A percentile compares a stretch with the other conserved stretches of the same genome.
Conservation (phyloP, 2,329 filamentous ascomycete species). For the Aspergillus luchuensis region DNA sequence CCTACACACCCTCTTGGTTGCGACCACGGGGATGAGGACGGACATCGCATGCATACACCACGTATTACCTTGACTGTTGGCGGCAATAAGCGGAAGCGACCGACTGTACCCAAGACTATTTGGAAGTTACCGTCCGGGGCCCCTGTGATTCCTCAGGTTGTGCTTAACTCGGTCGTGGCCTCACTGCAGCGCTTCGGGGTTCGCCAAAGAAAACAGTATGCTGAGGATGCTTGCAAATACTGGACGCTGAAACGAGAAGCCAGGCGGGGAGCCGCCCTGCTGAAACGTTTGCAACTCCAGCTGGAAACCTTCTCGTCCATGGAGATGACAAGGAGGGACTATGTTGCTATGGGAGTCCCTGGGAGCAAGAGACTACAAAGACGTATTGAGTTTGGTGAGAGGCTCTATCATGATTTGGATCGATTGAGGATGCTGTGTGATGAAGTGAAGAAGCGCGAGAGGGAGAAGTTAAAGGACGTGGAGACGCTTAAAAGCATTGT, state of each 20-base stretch:
- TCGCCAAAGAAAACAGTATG: slow-evolving; percentile 86
- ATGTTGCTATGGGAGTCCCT: slow-evolving; percentile 87
- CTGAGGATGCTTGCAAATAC: slow-evolving; percentile 91
- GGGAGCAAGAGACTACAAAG: slow-evolving; percentile 76
- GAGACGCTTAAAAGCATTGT: slow-evolving; percentile 77
- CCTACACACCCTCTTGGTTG: slow-evolving; percentile 66
- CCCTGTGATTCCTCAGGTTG: slow-evolving; percentile 85
- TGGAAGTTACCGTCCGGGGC: slow-evolving; percentile 96
- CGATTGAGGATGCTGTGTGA: slow-evolving; percentile 71
- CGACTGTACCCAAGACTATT: slow-evolving; percentile 62
- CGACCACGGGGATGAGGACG: slow-evolving; percentile 50
- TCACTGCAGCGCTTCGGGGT: slow-evolving; percentile 81
- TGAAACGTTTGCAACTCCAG: slow-evolving; percentile 91
- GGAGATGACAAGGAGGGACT: slow-evolving; percentile 94
- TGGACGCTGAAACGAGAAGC: slow-evolving; percentile 97
- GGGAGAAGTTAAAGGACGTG: slow-evolving; percentile 73
- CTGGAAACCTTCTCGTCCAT: slow-evolving; percentile 97
- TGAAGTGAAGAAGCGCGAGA: slow-evolving; percentile 73
- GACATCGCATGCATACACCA: slow-evolving; percentile 42
- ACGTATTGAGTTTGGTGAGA: slow-evolving; percentile 84
- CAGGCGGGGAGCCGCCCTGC: slow-evolving; percentile 81
- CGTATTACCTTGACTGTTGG: slow-evolving; percentile 57
- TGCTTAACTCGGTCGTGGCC: slow-evolving; percentile 82
- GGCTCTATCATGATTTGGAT: slow-evolving; percentile 66
- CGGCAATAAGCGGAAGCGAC: slow-evolving; percentile 61